These are phyloP conservation scores for Hemileia vastatrix DNA, from an alignment of 1,284 basidiomycete species.

Conservation along the genomic window DNA sequence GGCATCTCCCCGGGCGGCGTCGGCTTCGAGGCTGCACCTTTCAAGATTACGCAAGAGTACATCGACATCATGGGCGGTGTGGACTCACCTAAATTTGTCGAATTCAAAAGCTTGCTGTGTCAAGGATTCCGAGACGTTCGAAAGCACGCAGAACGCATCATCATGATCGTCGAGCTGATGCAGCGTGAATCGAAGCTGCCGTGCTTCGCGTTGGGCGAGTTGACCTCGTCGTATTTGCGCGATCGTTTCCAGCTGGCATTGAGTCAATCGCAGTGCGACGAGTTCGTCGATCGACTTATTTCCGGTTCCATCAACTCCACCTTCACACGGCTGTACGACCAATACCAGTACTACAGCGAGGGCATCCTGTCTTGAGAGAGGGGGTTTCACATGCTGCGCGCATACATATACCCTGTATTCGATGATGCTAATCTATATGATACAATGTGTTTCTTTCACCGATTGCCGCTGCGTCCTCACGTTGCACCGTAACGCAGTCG, in stretches of 20 bases:
- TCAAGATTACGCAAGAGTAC: conserved; percentile 88
- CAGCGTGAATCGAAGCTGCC: conserved; percentile 88
- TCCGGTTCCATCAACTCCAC: conserved; percentile 78
- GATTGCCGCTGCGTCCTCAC: too few relatives aligned
- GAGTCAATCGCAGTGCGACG: conserved; percentile 74
- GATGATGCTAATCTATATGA: too few relatives aligned
- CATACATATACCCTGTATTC: too few relatives aligned
- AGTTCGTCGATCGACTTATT: conserved; percentile 76
- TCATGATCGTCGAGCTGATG: conserved; percentile 92
- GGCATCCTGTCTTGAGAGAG: too few relatives aligned
- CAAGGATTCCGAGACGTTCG: conserved; percentile 86
- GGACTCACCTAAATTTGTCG: conserved; percentile 62
- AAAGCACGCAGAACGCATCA: conserved; percentile 92
- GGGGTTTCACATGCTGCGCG: too few relatives aligned
- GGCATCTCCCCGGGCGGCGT: conserved; percentile 85
- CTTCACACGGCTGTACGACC: conserved; percentile 85
- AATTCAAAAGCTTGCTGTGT: conserved; percentile 78
- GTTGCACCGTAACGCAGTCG: too few relatives aligned
- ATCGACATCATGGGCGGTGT: conserved; percentile 88
- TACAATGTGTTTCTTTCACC: too few relatives aligned
- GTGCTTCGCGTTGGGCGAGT: conserved; percentile 85
- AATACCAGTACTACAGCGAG: too few relatives aligned
- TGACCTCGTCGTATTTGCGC: conserved; percentile 73
- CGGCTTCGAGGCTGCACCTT: conserved; percentile 95
- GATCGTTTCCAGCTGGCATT: conserved; percentile 89